Conservation (phyloP, 2,329 filamentous ascomycete species). For the Arachnopeziza araneosa region DNA sequence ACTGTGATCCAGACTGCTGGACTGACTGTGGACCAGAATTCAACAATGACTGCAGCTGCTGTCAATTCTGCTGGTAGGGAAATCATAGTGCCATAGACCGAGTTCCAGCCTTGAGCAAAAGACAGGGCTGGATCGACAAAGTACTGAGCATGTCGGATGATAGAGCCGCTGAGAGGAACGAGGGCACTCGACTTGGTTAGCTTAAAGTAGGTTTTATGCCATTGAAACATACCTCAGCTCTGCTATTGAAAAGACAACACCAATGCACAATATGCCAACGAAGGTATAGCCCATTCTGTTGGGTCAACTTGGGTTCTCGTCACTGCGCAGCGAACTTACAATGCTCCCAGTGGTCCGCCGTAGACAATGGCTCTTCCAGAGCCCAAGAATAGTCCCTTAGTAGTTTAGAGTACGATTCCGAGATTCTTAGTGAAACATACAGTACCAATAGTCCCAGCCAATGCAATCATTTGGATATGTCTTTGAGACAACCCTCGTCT, state of each 20-base stretch:
- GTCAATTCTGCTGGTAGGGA: conserved; percentile 48
- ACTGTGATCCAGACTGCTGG: conserved; percentile 38
- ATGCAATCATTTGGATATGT: conserved; percentile 39
- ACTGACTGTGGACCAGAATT: conserved; percentile 57
- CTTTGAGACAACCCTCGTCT: conserved; percentile 38
- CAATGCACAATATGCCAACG: conserved; percentile 43
- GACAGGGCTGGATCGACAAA: conserved; percentile 35
- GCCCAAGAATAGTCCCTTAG: conserved; percentile 15
- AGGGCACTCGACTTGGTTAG: conserved; percentile 29
- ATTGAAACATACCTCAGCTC: conserved; percentile 37
- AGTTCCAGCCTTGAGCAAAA: conserved; percentile 31
- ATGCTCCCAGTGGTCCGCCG: conserved; percentile 45
- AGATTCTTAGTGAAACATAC: conserved; percentile 5
- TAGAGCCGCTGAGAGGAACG: conserved; percentile 41
- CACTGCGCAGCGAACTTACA: conserved; percentile 25
- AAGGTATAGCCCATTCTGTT: conserved; percentile 42
- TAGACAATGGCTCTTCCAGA: conserved; percentile 46
- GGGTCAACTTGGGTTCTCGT: neutral
- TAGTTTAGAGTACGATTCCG: neutral
- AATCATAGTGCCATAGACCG: conserved; percentile 26
- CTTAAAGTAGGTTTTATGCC: neutral
- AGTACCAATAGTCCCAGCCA: conserved; percentile 43
- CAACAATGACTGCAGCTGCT: conserved; percentile 56
- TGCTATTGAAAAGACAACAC: conserved; percentile 45
- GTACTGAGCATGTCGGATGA: conserved; percentile 33